Evolutionary conservation across 768 basidiomycete species (phyloP).

Genomic region (Suillus variegatus): DNA sequence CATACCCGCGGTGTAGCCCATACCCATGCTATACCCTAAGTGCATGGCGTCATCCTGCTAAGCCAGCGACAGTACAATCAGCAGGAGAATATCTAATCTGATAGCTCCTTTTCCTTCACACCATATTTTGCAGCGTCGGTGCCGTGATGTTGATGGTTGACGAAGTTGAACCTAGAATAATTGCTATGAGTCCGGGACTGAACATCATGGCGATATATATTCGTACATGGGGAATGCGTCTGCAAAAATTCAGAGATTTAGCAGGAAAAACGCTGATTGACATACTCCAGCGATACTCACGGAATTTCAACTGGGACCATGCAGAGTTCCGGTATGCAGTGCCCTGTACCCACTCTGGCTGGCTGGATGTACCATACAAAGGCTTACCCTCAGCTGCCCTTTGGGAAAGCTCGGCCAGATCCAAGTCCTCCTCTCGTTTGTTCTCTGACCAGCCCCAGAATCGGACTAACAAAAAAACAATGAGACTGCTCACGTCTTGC

Average conservation of each 20-base stretch:
- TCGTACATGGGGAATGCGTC: conserved; percentile 78
- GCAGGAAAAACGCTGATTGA: conserved; percentile 3
- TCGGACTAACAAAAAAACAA: conserved; percentile 55
- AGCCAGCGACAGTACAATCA: not conserved
- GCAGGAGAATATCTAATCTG: conserved; percentile 18
- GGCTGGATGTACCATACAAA: conserved; percentile 80
- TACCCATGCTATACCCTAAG: no score
- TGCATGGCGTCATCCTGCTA: not conserved
- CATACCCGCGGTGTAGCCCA: no score
- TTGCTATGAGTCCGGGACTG: conserved; percentile 10
- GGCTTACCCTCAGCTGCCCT: conserved; percentile 78
- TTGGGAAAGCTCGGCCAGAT: conserved; percentile 76
- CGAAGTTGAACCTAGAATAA: conserved; percentile 85
- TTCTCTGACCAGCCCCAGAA: conserved; percentile 97
- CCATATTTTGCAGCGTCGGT: conserved; percentile 82
- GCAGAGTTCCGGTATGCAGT: conserved; percentile 87
- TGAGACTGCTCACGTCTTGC: conserved; percentile 6
- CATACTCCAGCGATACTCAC: conserved; percentile 45
- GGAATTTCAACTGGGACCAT: conserved; percentile 90
- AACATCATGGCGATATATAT: conserved; percentile 2
- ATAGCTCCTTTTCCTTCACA: conserved; percentile 33
- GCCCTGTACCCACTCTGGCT: conserved; percentile 84
- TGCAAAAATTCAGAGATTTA: conserved; percentile 30
- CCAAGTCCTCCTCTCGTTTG: conserved; percentile 75
- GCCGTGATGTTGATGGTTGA: conserved; percentile 88